Evolutionary conservation across 345 rosid species (phyloP).

Genomic region (Pistacia vera): DNA sequence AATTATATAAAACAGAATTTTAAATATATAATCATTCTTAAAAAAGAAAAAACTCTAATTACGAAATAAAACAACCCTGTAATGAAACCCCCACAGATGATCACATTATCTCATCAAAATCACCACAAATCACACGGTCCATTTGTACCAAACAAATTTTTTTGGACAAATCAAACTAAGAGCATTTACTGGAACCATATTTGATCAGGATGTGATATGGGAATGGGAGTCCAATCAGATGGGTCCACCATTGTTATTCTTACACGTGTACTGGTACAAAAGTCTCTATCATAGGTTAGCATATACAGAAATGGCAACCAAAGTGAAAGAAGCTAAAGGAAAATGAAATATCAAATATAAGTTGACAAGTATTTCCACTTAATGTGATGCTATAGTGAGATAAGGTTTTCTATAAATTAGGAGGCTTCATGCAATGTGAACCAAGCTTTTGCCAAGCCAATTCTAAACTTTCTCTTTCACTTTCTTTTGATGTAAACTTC

Average conservation of each 20-base stretch:
- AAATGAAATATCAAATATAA: neutral
- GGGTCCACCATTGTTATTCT: slow-evolving; percentile 1
- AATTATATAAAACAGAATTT: too few relatives aligned
- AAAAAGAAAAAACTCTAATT: too few relatives aligned
- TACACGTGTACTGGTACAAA: neutral
- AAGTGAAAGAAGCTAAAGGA: neutral
- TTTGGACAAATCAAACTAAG: neutral
- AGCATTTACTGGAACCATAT: neutral
- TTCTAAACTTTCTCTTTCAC: too few relatives aligned
- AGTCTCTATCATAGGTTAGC: neutral
- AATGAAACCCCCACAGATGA: too few relatives aligned
- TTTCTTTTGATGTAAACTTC: too few relatives aligned
- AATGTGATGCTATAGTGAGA: too few relatives aligned
- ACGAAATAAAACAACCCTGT: too few relatives aligned
- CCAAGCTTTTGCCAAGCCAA: too few relatives aligned
- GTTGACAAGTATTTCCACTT: slow-evolving; percentile 6
- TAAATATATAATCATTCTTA: too few relatives aligned
- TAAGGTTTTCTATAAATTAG: too few relatives aligned
- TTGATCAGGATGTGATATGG: neutral
- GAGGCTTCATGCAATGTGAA: too few relatives aligned
- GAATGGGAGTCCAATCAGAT: neutral
- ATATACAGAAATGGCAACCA: neutral
- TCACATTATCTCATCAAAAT: neutral
- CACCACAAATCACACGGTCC: neutral
- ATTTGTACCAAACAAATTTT: neutral